phyloP scores from a whole-genome alignment of 805 yeast genomes.

The Tetrapisispora arboricola region DNA sequence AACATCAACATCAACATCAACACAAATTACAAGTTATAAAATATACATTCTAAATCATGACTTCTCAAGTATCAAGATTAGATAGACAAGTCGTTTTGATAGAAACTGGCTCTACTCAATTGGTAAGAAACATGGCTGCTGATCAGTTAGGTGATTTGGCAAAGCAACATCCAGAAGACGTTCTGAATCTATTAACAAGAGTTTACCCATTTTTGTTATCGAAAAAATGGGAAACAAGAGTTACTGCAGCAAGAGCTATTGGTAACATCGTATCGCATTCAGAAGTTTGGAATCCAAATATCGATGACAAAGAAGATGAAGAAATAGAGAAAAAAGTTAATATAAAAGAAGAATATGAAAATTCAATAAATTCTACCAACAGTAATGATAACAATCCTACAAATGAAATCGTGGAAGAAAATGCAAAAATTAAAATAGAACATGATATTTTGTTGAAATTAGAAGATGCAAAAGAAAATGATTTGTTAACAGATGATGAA shows the following conservation, averaged over 20 bases:
- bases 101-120: slow-evolving; percentile 92
- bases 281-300: slow-evolving; percentile 75
- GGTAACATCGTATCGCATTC: slow-evolving; percentile 85
- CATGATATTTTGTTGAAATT: slow-evolving; percentile 25
- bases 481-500: slow-evolving; percentile 17
- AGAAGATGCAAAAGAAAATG: slow-evolving; percentile 19
- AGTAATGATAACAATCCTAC: not conserved
- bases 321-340: slow-evolving; percentile 2
- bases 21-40: too few species aligned
- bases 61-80: slow-evolving; percentile 33
- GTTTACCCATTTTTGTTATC: slow-evolving; percentile 83
- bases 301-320: slow-evolving; percentile 17
- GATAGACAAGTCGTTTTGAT: slow-evolving; percentile 41
- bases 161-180: slow-evolving; percentile 89
- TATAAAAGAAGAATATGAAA: not conserved
- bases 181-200: slow-evolving; percentile 68
- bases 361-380: not conserved
- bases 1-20: too few species aligned
- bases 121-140: slow-evolving; percentile 92
- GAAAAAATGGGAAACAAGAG: slow-evolving; percentile 90
- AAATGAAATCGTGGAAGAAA: slow-evolving; percentile 10
- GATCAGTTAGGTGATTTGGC: slow-evolving; percentile 93
- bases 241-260: slow-evolving; percentile 87
- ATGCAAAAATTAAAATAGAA: slow-evolving; percentile 27
- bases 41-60: slow-evolving; percentile 16